Evolutionary conservation across 1,139 yeast species (phyloP), one percentile per base, ranked within the genome.

Genomic region (Pichia sp.): DNA sequence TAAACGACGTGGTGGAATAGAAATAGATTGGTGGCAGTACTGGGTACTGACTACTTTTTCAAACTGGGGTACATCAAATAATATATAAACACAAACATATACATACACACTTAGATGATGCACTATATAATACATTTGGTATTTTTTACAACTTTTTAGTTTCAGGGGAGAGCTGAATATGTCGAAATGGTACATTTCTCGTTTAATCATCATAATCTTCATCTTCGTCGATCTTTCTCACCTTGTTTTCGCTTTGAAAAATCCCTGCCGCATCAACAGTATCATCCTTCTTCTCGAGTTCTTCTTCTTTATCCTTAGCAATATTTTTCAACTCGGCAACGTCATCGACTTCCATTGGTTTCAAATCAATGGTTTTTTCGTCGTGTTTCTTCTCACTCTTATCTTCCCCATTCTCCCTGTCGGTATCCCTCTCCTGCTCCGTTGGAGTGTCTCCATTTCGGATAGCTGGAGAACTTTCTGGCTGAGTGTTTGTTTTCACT

Each of bases 141-240:
- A 36, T 36, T 36, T 36, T 36, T 36, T 36, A 36, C 40, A 36
- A 36, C 40, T 36, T 36, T 36, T 36, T 20, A 38, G 36, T 16
- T 2, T 42, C 46, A 17, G 16, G n/a, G n/a, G 10, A 6, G 14
- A 36, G 40, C 40, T 6, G 40, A 14, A 36, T 6, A 14, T 16
- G 16, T 14, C n/a, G 16, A 8, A 36, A 36, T 36, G 40, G 40
- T 36, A 36, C 40, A 36, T 14, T 42, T 17, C 12, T 42, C 46
- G 20, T 42, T 44, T 29, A 55, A 57, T 86, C 95, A 67, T 88
- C 96, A 67, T 88, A 88, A 67, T 88, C 81, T 65, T 86, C 92
- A 66, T 88, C 96, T 65, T 87, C 96, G 52, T 85, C 92, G 29
- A 88, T 84, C 62, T 84, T 79, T 65, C 95, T 78, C 67, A 86